phyloP scores from a whole-genome alignment of 192 early-diverging fungal species.

The Neocallimastix lanati region DNA sequence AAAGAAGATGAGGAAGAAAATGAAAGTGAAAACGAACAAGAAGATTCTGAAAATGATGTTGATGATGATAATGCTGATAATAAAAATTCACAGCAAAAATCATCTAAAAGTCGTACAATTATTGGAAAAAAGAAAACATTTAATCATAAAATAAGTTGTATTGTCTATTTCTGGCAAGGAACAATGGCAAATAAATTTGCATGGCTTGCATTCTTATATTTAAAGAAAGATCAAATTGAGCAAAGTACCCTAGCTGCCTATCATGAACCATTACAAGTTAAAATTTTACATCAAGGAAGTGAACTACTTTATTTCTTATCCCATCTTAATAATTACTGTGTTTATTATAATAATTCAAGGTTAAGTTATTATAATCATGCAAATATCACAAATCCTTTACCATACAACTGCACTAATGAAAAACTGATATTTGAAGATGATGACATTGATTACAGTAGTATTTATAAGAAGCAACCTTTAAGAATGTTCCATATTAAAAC shows the following conservation, averaged over 20 bases:
- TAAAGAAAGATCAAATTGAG: background rate
- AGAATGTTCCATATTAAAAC: slow-evolving; percentile 25
- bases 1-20: background rate
- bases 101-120: background rate
- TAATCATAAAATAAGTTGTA: background rate
- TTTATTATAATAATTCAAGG: background rate
- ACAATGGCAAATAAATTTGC: background rate
- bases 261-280: background rate
- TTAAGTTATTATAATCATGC: background rate
- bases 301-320: background rate
- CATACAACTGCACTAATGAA: background rate
- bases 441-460: background rate
- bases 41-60: background rate
- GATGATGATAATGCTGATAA: background rate
- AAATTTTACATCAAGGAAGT: background rate
- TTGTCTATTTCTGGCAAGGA: background rate
- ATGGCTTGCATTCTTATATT: background rate
- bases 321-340: background rate
- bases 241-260: background rate
- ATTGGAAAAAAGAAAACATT: background rate
- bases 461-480: background rate
- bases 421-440: background rate
- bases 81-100: too few species aligned
- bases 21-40: background rate
- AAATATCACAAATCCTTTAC: background rate